These are phyloP conservation scores for Daphne laureola DNA, from an alignment of 441 rosid species.

Conservation along the genomic window DNA sequence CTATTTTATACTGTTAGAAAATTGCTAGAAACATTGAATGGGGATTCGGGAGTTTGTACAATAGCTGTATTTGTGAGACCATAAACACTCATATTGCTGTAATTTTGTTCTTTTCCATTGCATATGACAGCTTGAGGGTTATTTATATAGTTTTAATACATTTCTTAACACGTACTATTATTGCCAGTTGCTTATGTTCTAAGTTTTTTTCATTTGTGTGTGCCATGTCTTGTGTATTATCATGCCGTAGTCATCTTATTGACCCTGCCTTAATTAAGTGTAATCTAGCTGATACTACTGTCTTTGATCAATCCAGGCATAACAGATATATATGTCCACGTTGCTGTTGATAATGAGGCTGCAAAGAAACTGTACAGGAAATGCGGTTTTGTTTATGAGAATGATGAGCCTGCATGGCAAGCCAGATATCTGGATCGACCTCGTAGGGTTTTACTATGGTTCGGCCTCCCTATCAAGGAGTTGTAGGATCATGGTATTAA, in stretches of 20 bases:
- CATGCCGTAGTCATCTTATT: not conserved
- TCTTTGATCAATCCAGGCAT: conserved; percentile 42
- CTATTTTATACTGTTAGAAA: too few species aligned
- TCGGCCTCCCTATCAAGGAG: conserved; percentile 28
- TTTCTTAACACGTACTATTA: not conserved
- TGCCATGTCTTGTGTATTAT: not conserved
- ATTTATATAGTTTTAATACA: not conserved
- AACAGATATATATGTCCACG: conserved; percentile 85
- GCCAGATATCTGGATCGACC: conserved; percentile 80
- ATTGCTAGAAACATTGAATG: too few species aligned
- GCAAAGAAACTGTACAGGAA: conserved; percentile 73
- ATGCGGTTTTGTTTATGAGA: conserved; percentile 62
- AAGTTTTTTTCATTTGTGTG: not conserved
- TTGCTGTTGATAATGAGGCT: conserved; percentile 64
- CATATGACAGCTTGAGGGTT: too few species aligned
- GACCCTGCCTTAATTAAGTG: not conserved
- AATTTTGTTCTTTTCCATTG: too few species aligned
- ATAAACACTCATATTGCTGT: too few species aligned
- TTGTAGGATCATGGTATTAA: conserved; percentile 15
- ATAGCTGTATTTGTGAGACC: too few species aligned
- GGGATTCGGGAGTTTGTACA: too few species aligned
- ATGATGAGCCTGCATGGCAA: conserved; percentile 92
- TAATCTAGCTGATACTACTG: not conserved
- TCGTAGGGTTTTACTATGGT: conserved; percentile 67
- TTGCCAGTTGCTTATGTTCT: not conserved